Base-by-base conservation (phyloP, 768 basidiomycete species). In the Podaxis carcinomalis region DNA sequence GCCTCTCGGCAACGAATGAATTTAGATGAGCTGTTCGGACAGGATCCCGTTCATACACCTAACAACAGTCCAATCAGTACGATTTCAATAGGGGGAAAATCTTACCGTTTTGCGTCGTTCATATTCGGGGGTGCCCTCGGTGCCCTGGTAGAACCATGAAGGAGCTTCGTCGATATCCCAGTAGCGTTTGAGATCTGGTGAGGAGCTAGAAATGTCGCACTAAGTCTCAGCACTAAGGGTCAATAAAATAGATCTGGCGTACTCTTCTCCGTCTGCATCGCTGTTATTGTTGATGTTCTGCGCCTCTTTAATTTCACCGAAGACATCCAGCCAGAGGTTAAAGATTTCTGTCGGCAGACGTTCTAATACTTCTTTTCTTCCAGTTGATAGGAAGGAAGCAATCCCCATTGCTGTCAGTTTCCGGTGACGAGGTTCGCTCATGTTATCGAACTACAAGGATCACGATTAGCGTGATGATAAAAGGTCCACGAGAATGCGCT, bases 301-400 rank as follows among this genome's bases (percentile, higher is more conserved):
- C 6, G 85, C 85, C 72, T 95, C 94, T 68, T 87, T 89, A 54
- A 95, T 79, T 70, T 95, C 93, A 13, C 88, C 89, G 56, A 95
- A 86, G 4, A 95, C 93, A 63, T 95, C 93, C 40, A 89, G 75
- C 93, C 93, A 96, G 28, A 94, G 73, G 67, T 92, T 90, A 72
- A 92, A 90, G 25, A 93, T 84, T 66, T 95, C 93, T 2, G 79
- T 81, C 13, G 84, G 80, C 25, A 96, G 74, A 19, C 90, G 82
- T 32, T 82, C 77, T 9, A 96, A 82, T 10, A 93, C 86, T 66
- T 92, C 88, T 0, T 80, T 80, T 21, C 84, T 82, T 11, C 84
- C 91, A 0, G 92, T 92, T 0, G 90, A 83, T 37, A 92, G 85
- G 2, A 95, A 80, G 47, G 82, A 77, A 2, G 91, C 90, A 47